Conservation (phyloP, 2,329 filamentous ascomycete genomes). For the Aaosphaeria arxii region DNA sequence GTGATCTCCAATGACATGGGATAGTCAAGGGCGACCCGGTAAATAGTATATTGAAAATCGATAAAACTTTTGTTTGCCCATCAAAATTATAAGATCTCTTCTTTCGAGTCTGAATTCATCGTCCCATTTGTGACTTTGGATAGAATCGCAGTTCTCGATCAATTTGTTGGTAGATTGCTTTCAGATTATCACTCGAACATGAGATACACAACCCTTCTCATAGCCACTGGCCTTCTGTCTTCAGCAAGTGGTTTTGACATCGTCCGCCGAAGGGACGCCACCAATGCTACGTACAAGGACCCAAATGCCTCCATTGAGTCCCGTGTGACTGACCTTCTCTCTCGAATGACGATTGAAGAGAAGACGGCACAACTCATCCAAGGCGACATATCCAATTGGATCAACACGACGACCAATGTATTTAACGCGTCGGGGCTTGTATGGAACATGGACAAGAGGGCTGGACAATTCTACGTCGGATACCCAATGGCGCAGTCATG, state of each 20-base stretch:
- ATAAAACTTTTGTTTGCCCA: too few species aligned
- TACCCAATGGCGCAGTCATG: slow-evolving; percentile 63
- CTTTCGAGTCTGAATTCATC: too few species aligned
- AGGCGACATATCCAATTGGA: slow-evolving; percentile 70
- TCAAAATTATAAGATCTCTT: too few species aligned
- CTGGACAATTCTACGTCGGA: slow-evolving; percentile 71
- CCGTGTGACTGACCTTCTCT: slow-evolving; percentile 65
- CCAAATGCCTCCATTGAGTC: slow-evolving; percentile 60
- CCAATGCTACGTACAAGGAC: slow-evolving; percentile 57
- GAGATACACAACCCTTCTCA: too few species aligned
- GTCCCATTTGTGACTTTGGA: too few species aligned
- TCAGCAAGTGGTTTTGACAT: slow-evolving; percentile 10
- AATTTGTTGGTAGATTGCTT: too few species aligned
- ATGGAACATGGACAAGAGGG: slow-evolving; percentile 63
- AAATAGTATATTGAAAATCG: too few species aligned
- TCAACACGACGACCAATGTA: slow-evolving; percentile 64
- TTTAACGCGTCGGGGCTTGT: slow-evolving; percentile 67
- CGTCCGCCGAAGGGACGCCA: slow-evolving; percentile 21
- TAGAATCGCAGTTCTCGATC: too few species aligned
- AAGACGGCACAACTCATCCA: slow-evolving; percentile 65
- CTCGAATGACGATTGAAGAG: slow-evolving; percentile 71
- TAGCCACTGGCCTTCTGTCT: not conserved
- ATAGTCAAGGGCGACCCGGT: too few species aligned
- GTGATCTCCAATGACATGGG: too few species aligned
- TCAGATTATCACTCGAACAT: too few species aligned